These are phyloP conservation scores for Colletotrichum chlorophyti DNA, from an alignment of 2,329 filamentous ascomycete species.

Conservation along the genomic window DNA sequence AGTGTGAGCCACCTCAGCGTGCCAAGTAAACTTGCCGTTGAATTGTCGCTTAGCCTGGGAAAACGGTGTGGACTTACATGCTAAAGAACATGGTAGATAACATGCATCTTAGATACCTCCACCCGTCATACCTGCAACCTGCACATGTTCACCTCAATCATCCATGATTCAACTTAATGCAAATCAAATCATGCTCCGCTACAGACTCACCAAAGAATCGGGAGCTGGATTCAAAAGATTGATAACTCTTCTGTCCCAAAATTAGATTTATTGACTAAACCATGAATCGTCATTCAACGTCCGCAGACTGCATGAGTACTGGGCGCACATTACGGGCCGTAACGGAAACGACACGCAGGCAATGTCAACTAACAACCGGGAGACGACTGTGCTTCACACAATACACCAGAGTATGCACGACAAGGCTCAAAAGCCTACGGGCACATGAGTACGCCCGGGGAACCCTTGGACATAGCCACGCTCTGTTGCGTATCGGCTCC, in stretches of 20 bases:
- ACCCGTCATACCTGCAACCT: slow-evolving; percentile 5
- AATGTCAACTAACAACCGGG: neutral
- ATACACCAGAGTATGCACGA: slow-evolving; percentile 7
- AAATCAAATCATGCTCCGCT: no score
- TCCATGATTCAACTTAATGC: no score
- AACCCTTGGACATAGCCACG: slow-evolving; percentile 24
- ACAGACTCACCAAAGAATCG: no score
- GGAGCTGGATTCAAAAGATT: no score
- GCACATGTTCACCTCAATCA: neutral
- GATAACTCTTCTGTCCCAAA: no score
- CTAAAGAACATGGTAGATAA: slow-evolving; percentile 21
- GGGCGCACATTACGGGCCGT: no score
- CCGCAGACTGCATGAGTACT: no score
- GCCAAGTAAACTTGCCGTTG: slow-evolving; percentile 14
- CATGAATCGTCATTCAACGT: slow-evolving; percentile 6
- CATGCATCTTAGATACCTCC: slow-evolving; percentile 9
- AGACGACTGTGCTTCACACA: no score
- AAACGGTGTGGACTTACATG: slow-evolving; percentile 7
- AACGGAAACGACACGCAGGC: neutral
- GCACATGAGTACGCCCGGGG: neutral
- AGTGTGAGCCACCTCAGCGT: slow-evolving; percentile 20
- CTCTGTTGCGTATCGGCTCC: slow-evolving; percentile 22
- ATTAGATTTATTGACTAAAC: neutral
- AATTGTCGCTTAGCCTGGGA: neutral
- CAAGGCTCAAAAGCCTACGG: slow-evolving; percentile 10